phyloP scores from a whole-genome alignment of 2,329 filamentous ascomycete species.

The Ceratocystiopsis brevicomis region DNA sequence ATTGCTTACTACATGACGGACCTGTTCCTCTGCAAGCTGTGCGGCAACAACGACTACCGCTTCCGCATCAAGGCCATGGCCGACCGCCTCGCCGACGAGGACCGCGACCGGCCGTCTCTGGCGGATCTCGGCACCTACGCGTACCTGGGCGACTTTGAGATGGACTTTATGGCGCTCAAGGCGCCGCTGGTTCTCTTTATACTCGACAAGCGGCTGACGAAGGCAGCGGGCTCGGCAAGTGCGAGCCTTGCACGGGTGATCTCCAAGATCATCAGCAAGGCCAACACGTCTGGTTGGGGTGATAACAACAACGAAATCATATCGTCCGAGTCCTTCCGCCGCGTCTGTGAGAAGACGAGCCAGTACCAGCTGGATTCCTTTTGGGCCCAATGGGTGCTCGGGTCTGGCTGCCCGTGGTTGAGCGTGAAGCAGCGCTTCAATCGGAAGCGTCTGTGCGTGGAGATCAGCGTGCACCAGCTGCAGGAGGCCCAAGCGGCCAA shows the following conservation, averaged over 20 bases:
- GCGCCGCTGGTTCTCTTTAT: conserved; percentile 84
- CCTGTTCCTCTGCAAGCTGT: conserved; percentile 73
- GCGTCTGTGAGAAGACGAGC: conserved; percentile 70
- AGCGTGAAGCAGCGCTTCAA: conserved; percentile 81
- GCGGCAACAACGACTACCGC: conserved; percentile 85
- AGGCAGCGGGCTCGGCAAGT: conserved; percentile 68
- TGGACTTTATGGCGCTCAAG: conserved; percentile 81
- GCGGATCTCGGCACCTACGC: conserved; percentile 61
- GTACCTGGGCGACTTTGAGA: conserved; percentile 65
- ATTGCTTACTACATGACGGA: conserved; percentile 92
- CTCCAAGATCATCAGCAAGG: conserved; percentile 67
- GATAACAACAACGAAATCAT: conserved; percentile 51
- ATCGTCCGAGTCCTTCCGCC: conserved; percentile 57
- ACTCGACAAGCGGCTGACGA: conserved; percentile 75
- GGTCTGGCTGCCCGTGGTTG: conserved; percentile 76
- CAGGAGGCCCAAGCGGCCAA: conserved; percentile 37
- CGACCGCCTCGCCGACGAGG: conserved; percentile 63
- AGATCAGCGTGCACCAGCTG: conserved; percentile 71
- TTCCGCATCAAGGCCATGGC: conserved; percentile 75
- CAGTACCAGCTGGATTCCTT: conserved; percentile 67
- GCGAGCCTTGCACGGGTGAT: conserved; percentile 55
- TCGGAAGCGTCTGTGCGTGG: conserved; percentile 89
- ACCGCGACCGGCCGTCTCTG: conserved; percentile 66
- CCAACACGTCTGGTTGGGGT: conserved; percentile 30
- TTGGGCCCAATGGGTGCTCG: conserved; percentile 83